phyloP scores from a whole-genome alignment of 2,329 filamentous ascomycete genomes.

The Diaporthe aspalathi region DNA sequence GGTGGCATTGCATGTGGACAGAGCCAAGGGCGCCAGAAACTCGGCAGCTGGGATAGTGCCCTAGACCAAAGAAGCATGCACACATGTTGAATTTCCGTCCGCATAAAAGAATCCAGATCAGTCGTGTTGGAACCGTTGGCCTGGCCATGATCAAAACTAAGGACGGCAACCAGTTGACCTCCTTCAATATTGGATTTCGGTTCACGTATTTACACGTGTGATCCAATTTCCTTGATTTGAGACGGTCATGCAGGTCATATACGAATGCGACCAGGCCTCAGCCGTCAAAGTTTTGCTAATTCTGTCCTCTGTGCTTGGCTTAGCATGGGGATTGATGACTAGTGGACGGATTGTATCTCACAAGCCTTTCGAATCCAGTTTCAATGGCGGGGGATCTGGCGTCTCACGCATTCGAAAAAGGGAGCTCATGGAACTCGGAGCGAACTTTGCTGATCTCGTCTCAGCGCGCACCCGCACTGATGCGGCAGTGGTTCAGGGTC shows the following conservation, averaged over 20 bases:
- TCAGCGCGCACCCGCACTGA: conserved; percentile 23
- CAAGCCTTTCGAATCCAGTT: conserved; percentile 22
- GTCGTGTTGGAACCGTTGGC: not conserved
- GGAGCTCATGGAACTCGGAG: conserved; percentile 23
- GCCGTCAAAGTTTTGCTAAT: not conserved
- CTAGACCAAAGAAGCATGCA: not conserved
- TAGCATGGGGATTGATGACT: not conserved
- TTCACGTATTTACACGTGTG: not conserved
- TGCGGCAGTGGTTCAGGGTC: conserved; percentile 24
- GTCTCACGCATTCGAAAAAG: conserved; percentile 17
- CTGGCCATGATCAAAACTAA: not conserved
- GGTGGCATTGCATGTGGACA: not conserved
- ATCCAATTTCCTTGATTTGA: conserved; percentile 7
- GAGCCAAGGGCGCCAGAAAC: conserved; percentile 19
- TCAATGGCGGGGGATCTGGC: conserved; percentile 18
- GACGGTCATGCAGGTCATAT: conserved; percentile 19
- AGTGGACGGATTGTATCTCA: not conserved
- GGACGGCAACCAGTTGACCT: not conserved
- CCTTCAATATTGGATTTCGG: not conserved
- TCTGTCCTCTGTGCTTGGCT: not conserved
- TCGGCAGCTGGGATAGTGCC: conserved; percentile 10
- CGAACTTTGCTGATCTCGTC: conserved; percentile 29
- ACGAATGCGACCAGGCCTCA: conserved; percentile 12
- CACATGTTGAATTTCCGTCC: too few species aligned
- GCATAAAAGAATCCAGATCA: not conserved